These are phyloP conservation scores for Cladorrhinum sp. DNA, from an alignment of 2,329 filamentous ascomycete species.

Conservation along the genomic window DNA sequence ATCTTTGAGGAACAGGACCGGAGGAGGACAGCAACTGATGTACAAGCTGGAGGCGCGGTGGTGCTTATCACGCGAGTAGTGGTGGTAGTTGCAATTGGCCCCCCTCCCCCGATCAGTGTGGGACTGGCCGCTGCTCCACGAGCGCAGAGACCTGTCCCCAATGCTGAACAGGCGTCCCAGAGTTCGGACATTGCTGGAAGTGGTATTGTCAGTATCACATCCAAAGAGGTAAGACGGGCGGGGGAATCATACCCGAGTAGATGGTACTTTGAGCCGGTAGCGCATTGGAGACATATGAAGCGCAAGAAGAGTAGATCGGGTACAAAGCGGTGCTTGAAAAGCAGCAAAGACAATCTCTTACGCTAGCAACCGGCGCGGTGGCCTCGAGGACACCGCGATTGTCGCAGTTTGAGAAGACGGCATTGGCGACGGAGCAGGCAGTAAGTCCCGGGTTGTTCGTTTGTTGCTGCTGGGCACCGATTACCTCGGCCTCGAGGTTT, in stretches of 20 bases:
- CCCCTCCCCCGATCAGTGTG: neutral
- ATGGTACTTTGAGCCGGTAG: constrained; percentile 5
- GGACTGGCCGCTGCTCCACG: constrained; percentile 1
- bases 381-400: constrained; percentile 16
- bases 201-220: neutral
- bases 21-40: constrained; percentile 21
- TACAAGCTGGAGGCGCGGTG: constrained; percentile 25
- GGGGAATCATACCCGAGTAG: constrained; percentile 1
- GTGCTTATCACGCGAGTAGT: neutral
- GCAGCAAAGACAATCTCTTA: constrained; percentile 29
- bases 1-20: constrained; percentile 22
- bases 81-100: neutral
- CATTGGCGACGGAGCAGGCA: constrained; percentile 22
- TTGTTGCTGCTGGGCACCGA: constrained; percentile 13
- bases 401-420: constrained; percentile 20
- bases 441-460: constrained; percentile 12
- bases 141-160: neutral
- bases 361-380: constrained; percentile 7
- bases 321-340: constrained; percentile 11
- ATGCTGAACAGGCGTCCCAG: constrained; percentile 8
- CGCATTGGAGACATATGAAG: constrained; percentile 23
- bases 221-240: neutral
- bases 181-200: neutral
- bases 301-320: constrained; percentile 26
- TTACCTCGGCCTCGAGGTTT: constrained; percentile 5